Base-by-base conservation (phyloP, 2,329 filamentous ascomycete genomes). In the Colletotrichum navitas region DNA sequence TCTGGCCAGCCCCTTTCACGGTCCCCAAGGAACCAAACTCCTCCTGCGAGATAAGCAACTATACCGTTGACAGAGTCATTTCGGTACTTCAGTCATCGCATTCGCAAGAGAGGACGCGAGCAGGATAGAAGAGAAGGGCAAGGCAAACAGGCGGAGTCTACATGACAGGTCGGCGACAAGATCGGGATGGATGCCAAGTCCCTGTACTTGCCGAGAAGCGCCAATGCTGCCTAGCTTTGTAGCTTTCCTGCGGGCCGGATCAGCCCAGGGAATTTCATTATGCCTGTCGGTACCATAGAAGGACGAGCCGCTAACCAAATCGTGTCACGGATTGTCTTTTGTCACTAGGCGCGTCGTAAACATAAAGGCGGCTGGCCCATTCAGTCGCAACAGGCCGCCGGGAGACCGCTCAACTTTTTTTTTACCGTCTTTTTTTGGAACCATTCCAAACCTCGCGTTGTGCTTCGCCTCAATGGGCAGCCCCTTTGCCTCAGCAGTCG, bases 381-480 rank as follows among this genome's bases (percentile, higher is more conserved):
- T 12, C 29, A 14, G n/a, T 8, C 14, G 24, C 21, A 12, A n/a
- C 21, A 47, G 3, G 18, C 10, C 6, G n/a, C 8, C 21, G 3
- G 11, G 34, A 21, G 0, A 12, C 1, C 29, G 1, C 26, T 10
- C 26, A 24, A 34, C 0, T 21, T 2, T 4, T 34, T 34, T 34
- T 34, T 7, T 7, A 34, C n/a, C n/a, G 34, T 34, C 34, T 34
- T 34, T 8, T 34, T 32, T 14, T 1, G 58, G 21, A 21, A 24
- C 3, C 2, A 21, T 43, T 24, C 16, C 24, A 8, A 8, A 21
- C 56, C 24, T 59, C 4, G 39, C 16, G 10, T 45, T 26, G 56
- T 24, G 24, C n/a, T 32, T 21, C 56, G n/a, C 16, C 51, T 45
- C 12, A 8, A 71, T 71, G 68, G 16, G 66, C 47, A 32, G 62